These are phyloP conservation scores for Fraxinus velutina DNA, from an alignment of 305 asterid genomes.

Conservation along the genomic window DNA sequence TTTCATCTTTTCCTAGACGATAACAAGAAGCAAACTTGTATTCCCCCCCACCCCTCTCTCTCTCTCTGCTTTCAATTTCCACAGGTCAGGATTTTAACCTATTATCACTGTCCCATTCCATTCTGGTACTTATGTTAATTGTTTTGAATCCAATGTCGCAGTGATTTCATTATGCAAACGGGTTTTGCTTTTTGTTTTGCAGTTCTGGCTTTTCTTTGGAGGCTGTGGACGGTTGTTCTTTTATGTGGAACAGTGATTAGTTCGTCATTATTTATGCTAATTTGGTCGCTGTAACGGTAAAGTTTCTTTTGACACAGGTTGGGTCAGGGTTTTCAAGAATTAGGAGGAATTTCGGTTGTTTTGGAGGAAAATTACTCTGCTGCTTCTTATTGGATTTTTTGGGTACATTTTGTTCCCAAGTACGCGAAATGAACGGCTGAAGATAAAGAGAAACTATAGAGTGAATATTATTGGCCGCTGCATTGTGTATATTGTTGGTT, in stretches of 20 bases:
- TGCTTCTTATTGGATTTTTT: constrained; percentile 19
- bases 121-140: constrained; percentile 23
- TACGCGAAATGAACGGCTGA: background rate
- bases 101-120: constrained; percentile 16
- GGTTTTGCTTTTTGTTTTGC: constrained; percentile 20
- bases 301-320: background rate
- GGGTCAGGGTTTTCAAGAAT: constrained; percentile 24
- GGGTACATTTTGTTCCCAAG: background rate
- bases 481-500: constrained; percentile 25
- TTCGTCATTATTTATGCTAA: constrained; percentile 20
- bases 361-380: constrained; percentile 4
- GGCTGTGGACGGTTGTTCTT: constrained; percentile 32
- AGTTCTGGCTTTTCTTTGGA: constrained; percentile 31
- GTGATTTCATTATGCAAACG: constrained; percentile 28
- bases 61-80: constrained; percentile 22
- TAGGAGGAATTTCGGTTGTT: constrained; percentile 8
- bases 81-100: constrained; percentile 36
- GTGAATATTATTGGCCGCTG: constrained; percentile 30
- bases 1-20: constrained; percentile 33
- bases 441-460: background rate
- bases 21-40: constrained; percentile 9
- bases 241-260: constrained; percentile 22
- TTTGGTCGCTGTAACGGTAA: constrained; percentile 22
- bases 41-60: background rate
- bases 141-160: constrained; percentile 23